Evolutionary conservation across 2,329 filamentous ascomycete genomes (phyloP).

Genomic region (Thelonectria olida): DNA sequence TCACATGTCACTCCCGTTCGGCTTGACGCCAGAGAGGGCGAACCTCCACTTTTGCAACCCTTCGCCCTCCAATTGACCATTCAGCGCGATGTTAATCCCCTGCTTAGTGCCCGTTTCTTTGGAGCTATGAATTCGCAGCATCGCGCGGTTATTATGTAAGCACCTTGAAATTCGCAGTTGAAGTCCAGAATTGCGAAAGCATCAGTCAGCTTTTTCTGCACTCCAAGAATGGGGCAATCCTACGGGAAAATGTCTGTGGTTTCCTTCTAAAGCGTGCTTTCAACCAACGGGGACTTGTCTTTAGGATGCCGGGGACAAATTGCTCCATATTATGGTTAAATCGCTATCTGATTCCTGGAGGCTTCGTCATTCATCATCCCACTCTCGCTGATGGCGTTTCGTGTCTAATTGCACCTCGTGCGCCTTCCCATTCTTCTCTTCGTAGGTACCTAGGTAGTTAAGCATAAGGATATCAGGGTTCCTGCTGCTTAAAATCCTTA

Average conservation of each 20-base stretch:
- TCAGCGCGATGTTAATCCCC: constrained; percentile 18
- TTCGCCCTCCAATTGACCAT: constrained; percentile 8
- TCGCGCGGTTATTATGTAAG: constrained; percentile 34
- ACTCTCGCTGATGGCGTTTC: constrained; percentile 20
- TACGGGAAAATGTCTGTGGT: neutral
- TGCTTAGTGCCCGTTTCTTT: constrained; percentile 10
- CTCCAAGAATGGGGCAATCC: neutral
- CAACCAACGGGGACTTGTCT: neutral
- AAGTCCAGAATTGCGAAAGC: constrained; percentile 36
- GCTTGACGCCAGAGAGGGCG: neutral
- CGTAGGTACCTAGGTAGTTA: too few relatives aligned
- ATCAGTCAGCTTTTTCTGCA: constrained; percentile 36
- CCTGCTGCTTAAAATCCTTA: too few relatives aligned
- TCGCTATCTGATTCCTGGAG: neutral
- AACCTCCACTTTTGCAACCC: neutral
- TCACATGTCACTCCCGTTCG: constrained; percentile 31
- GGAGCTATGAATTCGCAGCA: constrained; percentile 15
- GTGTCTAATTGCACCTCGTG: neutral
- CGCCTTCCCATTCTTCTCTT: neutral
- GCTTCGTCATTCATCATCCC: constrained; percentile 32
- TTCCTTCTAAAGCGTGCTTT: neutral
- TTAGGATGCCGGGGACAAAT: neutral
- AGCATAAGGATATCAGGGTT: too few relatives aligned
- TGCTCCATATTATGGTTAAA: constrained; percentile 6
- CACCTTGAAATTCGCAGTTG: constrained; percentile 20